Evolutionary conservation across 2,329 filamentous ascomycete species (phyloP), one percentile per base, ranked within the genome.

Genomic region (Cladosporium sp.): DNA sequence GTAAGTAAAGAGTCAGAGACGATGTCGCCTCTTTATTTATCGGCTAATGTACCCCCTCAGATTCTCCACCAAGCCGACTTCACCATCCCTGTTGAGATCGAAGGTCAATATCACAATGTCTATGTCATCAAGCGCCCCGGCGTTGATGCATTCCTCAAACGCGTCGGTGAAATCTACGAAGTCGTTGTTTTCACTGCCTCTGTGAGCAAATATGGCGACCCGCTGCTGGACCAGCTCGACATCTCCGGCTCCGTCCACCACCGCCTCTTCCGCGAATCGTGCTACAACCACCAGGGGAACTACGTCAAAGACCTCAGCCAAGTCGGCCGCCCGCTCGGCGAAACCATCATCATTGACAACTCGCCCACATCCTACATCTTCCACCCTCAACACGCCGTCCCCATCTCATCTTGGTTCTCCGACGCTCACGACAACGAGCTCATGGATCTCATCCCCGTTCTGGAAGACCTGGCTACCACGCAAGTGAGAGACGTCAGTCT

Each of bases 401-500:
- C 93, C 20, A 99, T 99, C 74, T 96, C 91, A 80, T 97, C 92
- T 78, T 99, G 93, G 93, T 99, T 99, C 75, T 96, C 91, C 59
- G 93, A 99, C 73, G 93, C 93, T 55, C 93, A 99, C 72, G 93
- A 99, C 75, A 99, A 99, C 73, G 93, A 99, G 78, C 80, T 99
- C 56, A 79, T 99, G 64, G 93, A 99, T 69, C 78, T 99, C 63
- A 97, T 99, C 69, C 93, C 93, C 47, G 93, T 99, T 63, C 89
- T 99, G 59, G 93, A 99, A 78, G 93, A 99, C 72, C 79, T 99
- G 66, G 92, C 93, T 56, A 86, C 88, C 60, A 72, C 84, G 54
- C 88, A 92, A 68, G 93, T 99, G 55, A 83, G 86, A 72, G 93
- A 99, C 72, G 93, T 99, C 70, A 97, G 92, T 77, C 79, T 99